A percentile compares a stretch with the other conserved stretches of the same genome.
Evolutionary conservation across 371 early-diverging fungal species (phyloP).

Genomic region (Mucor indicus): DNA sequence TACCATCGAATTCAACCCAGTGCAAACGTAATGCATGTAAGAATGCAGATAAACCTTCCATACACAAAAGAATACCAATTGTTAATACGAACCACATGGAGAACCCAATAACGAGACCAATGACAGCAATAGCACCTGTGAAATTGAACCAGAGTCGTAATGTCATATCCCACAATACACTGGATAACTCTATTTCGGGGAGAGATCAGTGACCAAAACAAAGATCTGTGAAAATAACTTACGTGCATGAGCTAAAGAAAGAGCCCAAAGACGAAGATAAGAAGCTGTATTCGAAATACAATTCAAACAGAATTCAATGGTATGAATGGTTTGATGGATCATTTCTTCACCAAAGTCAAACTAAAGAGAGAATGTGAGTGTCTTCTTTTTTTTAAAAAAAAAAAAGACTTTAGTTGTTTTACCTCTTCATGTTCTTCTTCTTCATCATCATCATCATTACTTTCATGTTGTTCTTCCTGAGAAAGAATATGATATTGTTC

Average conservation of each 20-base stretch:
- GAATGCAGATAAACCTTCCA: conserved; percentile 99
- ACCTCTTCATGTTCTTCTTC: neutral
- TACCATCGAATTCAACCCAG: conserved; percentile 99
- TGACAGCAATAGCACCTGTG: conserved; percentile 47
- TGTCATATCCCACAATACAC: conserved; percentile 97
- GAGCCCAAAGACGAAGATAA: conserved; percentile 99
- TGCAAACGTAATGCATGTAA: conserved; percentile 99
- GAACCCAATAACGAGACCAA: conserved; percentile 75
- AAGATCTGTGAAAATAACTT: conserved; percentile 13
- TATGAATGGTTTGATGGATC: conserved; percentile 97
- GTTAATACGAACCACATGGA: conserved; percentile 85
- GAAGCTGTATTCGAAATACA: conserved; percentile 99
- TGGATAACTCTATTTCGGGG: conserved; percentile 79
- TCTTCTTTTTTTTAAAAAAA: too few species aligned
- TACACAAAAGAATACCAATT: conserved; percentile 83
- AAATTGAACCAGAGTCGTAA: conserved; percentile 67
- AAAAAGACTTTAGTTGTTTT: too few species aligned
- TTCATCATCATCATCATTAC: conserved; percentile 5
- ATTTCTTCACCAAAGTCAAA: conserved; percentile 92
- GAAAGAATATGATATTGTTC: conserved; percentile 62
- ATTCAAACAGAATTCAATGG: conserved; percentile 98
- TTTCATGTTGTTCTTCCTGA: conserved; percentile 44
- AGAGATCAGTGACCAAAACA: neutral
- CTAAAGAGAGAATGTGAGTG: too few species aligned
- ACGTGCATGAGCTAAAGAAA: conserved; percentile 98